Percentiles rank a stretch among this genome's conserved stretches.
These are phyloP conservation scores for Hyphopichia homilentoma DNA, from an alignment of 805 yeast species.

Conservation along the genomic window DNA sequence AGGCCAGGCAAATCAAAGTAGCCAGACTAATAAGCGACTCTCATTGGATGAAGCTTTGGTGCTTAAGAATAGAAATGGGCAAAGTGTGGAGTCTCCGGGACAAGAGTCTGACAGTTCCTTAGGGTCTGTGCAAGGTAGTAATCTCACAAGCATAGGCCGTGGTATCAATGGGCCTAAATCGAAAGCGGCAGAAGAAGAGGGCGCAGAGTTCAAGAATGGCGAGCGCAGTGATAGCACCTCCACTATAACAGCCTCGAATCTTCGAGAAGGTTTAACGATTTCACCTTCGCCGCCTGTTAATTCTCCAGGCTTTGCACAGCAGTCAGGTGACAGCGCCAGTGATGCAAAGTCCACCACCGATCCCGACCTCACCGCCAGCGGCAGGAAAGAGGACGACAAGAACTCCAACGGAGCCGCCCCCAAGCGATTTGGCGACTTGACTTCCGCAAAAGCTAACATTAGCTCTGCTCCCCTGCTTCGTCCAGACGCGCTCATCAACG, in stretches of 20 bases:
- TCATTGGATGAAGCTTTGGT: slow-evolving; percentile 22
- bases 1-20: slow-evolving; percentile 3
- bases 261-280: slow-evolving; percentile 1
- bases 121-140: slow-evolving; percentile 7
- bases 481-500: neutral
- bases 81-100: slow-evolving; percentile 2
- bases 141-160: slow-evolving; percentile 16
- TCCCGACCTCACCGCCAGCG: too few species aligned
- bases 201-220: neutral
- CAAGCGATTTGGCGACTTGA: too few species aligned
- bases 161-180: slow-evolving; percentile 6
- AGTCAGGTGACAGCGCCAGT: too few species aligned
- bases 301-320: too few species aligned
- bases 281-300: slow-evolving; percentile 11
- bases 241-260: slow-evolving; percentile 1
- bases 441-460: too few species aligned
- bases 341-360: too few species aligned
- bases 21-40: slow-evolving; percentile 20
- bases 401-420: too few species aligned
- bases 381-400: too few species aligned
- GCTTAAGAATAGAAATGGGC: slow-evolving; percentile 1
- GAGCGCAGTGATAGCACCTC: slow-evolving; percentile 3
- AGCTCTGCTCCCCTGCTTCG: too few species aligned
- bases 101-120: too few species aligned
- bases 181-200: neutral